Evolutionary conservation across 140 eudicot genomes (phyloP), one percentile per base, ranked within the genome.

Genomic region (Artemisia princeps): DNA sequence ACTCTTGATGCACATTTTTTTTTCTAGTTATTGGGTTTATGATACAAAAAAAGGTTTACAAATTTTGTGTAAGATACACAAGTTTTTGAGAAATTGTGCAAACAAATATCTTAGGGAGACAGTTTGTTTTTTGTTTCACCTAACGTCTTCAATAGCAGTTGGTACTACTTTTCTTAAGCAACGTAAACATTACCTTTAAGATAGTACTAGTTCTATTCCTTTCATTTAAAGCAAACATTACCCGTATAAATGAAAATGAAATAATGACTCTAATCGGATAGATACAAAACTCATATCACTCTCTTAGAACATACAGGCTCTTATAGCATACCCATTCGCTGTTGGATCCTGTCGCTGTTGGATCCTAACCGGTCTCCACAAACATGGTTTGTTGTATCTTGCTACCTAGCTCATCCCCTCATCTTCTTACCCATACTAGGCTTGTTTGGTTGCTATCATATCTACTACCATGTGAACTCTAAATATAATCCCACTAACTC

Each of bases 381-480:
- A 17, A 23, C 13, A 3, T 42, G 65, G 65, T 63, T 44, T 10
- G 11, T 11, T 15, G 22, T 42, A 2, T 63, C 16, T 63, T 19
- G 2, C 3, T 13, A 55, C 19, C 30, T 53, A 16, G 4, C 64
- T 26, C 22, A 13, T 10, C 15, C 10, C 14, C 52, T 12, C 22
- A n/a, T 61, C 69, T 11, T 9, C 33, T 60, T 61, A 42, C 3
- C 62, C 11, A 26, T 37, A 37, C 44, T 7, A 71, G 51, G 20
- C 20, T 8, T 71, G 62, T 23, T 13, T 61, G 52, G 69, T 71
- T 60, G 44, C 76, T 71, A 28, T 71, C 76, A 51, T 63, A 33
- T 51, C 37, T 61, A 44, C 46, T 54, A 50, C 62, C 69, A 71
- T 14, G 76, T 71, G 76, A 60, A 30, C 22, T 10, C 17, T 4